Evolutionary conservation across 352 stramenopile species (phyloP), one percentile per base, ranked within the genome.

Genomic region (Pythium aquatile): DNA sequence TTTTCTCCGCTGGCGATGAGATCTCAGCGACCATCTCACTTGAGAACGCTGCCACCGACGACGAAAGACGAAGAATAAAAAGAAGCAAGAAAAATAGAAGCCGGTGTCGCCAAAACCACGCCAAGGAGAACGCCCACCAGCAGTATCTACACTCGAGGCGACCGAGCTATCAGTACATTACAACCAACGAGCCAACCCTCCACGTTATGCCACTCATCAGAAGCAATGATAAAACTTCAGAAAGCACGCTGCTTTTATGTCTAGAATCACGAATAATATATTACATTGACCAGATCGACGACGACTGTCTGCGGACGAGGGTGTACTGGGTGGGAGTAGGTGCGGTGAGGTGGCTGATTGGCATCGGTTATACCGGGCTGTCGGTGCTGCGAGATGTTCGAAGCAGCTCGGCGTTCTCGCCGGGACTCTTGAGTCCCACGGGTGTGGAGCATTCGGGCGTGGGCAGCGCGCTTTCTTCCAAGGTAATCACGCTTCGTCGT

Each of bases 1-100:
- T 24, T 93, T 93, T 60, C 69, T 93, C 37, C 70, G 63, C 9
- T 33, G 51, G 28, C 54, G 62, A 55, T 65, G 37, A 65, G 40
- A 61, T 53, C 10, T 46, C 29, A 57, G 26, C 29, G 8, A 35
- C 28, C 5, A 5, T 57, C 28, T 46, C 39, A 5, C 39, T 20
- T 17, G n/a, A 46, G 33, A 39, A 39, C 2, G 33, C 2, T 7
- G 13, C 2, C 33, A 14, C 16, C 16, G 39, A 46, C 11, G 14
- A 46, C 39, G 11, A n/a, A 46, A 10, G 39, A 46, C 6, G 39
- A 46, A 46, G 13, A 17, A 46, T 20, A 46, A 46, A 46, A 10
- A 46, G 8, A 46, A 46, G 39, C 39, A n/a, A 46, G 39, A 46
- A 46, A 46, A 46, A 46, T 46, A 46, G 39, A 46, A 46, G 11